A percentile compares a stretch with the other conserved stretches of the same genome.
phyloP scores from a whole-genome alignment of 768 basidiomycete species.

The Pulveroboletus sp. region DNA sequence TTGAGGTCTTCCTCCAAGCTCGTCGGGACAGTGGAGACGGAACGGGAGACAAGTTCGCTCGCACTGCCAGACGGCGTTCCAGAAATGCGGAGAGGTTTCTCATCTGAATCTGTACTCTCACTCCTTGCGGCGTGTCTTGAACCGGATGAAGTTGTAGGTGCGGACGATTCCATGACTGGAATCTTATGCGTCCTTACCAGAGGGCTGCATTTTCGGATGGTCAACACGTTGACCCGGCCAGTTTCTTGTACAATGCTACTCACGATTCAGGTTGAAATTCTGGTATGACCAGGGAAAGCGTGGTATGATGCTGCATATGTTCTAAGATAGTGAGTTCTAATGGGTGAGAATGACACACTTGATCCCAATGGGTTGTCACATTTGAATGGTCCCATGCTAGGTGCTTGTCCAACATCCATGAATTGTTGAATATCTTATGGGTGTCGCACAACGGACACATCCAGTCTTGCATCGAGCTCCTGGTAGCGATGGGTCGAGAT shows the following conservation, averaged over 20 bases:
- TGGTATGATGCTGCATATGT: conserved; percentile 10
- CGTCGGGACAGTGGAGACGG: conserved; percentile 3
- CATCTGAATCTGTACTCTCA: neutral
- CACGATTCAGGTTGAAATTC: conserved; percentile 11
- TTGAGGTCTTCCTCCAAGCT: conserved; percentile 23
- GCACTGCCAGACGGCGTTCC: conserved; percentile 9
- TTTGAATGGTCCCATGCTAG: conserved; percentile 46
- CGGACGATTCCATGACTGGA: conserved; percentile 2
- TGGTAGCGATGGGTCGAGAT: conserved; percentile 8
- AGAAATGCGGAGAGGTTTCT: conserved; percentile 8
- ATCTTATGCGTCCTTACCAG: neutral
- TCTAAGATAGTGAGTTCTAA: neutral
- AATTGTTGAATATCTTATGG: conserved; percentile 40
- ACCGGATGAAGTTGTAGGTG: conserved; percentile 3
- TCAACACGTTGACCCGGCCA: neutral
- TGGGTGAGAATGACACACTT: conserved; percentile 14
- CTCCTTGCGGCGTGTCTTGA: neutral
- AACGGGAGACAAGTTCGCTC: conserved; percentile 6
- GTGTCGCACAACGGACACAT: conserved; percentile 54
- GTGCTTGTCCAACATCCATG: conserved; percentile 45
- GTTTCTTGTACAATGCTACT: neutral
- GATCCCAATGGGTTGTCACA: conserved; percentile 39
- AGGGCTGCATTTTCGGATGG: neutral
- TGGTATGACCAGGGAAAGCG: conserved; percentile 18
- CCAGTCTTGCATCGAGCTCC: conserved; percentile 35